Evolutionary conservation across 805 yeast species (phyloP).

Genomic region (Debaryomyces maramus): DNA sequence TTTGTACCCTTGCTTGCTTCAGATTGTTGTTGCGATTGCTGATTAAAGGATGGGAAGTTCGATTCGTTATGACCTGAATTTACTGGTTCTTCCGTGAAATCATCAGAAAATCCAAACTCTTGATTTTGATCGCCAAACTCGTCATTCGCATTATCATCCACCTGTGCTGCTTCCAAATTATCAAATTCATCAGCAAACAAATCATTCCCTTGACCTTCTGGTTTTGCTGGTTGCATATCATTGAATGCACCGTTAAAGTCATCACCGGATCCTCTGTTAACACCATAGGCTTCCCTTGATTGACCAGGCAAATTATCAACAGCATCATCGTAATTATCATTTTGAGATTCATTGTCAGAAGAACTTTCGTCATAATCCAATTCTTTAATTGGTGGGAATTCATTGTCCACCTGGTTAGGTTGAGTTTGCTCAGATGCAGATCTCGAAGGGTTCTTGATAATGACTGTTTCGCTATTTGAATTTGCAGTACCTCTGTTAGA

Average conservation of each 20-base stretch:
- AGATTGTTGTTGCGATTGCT: background rate
- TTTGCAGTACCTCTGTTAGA: conserved; percentile 1
- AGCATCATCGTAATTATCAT: conserved; percentile 38
- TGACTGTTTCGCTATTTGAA: conserved; percentile 2
- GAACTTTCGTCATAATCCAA: conserved; percentile 54
- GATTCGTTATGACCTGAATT: conserved; percentile 1
- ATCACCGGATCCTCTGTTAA: conserved; percentile 12
- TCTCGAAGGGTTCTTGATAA: conserved; percentile 2
- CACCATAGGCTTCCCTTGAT: conserved; percentile 12
- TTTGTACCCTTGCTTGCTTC: conserved; percentile 22
- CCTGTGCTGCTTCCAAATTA: conserved; percentile 35
- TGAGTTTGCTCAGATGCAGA: background rate
- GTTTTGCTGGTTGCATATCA: conserved; percentile 37
- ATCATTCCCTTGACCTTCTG: conserved; percentile 22
- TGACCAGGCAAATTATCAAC: conserved; percentile 25
- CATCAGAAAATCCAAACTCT: conserved; percentile 26
- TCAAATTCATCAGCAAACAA: conserved; percentile 41
- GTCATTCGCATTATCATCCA: conserved; percentile 27
- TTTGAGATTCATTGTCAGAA: conserved; percentile 37
- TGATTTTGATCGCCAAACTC: conserved; percentile 26
- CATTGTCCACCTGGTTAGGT: conserved; percentile 35
- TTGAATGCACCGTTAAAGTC: conserved; percentile 40
- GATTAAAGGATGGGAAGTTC: background rate
- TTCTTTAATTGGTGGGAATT: conserved; percentile 65
- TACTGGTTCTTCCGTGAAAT: conserved; percentile 28